Percentiles rank a stretch among this genome's conserved stretches.
Conservation (phyloP, 2,329 filamentous ascomycete species). For the Penicillium sp. region DNA sequence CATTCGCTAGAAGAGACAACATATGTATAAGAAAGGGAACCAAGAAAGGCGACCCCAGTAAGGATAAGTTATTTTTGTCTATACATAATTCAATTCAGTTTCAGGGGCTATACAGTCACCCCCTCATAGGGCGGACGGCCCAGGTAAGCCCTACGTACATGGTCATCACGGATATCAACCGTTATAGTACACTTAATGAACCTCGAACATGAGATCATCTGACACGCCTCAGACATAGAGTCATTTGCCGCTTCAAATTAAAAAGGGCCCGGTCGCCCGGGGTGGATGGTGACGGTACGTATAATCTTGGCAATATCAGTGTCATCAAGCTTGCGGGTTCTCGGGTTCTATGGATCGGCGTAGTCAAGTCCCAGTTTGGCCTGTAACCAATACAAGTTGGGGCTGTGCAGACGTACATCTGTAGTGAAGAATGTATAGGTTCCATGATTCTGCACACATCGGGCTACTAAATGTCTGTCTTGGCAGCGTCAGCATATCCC, state of each 20-base stretch:
- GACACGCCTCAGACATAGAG: background rate
- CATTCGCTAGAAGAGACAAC: background rate
- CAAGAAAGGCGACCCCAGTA: background rate
- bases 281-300: background rate
- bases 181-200: background rate
- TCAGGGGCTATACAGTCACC: background rate
- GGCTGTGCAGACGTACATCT: background rate
- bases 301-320: background rate
- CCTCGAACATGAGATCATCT: constrained; percentile 1
- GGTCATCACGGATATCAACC: background rate
- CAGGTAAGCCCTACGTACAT: background rate
- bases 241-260: background rate
- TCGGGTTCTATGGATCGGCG: constrained; percentile 11
- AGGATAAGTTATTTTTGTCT: background rate
- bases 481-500: background rate
- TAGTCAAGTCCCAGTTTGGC: constrained; percentile 5
- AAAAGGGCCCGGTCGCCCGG: background rate
- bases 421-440: background rate
- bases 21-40: background rate
- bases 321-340: constrained; percentile 3
- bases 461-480: background rate
- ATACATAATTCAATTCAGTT: background rate
- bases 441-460: background rate
- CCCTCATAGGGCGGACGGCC: background rate
- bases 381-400: background rate